Evolutionary conservation across 2,329 filamentous ascomycete species (phyloP).

Genomic region (Microsporum ferrugineum): DNA sequence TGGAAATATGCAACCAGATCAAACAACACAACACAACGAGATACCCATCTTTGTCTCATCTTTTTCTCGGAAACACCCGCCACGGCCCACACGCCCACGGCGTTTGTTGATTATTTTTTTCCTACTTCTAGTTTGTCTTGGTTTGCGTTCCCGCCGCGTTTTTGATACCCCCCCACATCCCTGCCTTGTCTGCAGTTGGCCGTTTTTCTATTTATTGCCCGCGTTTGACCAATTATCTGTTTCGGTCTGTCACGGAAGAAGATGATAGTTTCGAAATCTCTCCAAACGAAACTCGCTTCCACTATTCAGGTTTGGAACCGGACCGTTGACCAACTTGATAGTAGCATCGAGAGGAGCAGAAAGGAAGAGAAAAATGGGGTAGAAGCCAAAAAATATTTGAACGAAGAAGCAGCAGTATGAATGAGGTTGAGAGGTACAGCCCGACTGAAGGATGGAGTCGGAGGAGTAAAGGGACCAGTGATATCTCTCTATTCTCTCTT

Average conservation of each 20-base stretch:
- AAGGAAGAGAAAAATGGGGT: background rate
- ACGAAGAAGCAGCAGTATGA: background rate
- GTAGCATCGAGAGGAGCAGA: background rate
- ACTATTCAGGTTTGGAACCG: background rate
- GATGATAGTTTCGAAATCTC: background rate
- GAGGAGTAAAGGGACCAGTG: background rate
- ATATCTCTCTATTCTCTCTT: conserved; percentile 15
- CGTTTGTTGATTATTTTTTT: background rate
- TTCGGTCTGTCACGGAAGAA: background rate
- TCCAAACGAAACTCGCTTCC: background rate
- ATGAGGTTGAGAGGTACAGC: background rate
- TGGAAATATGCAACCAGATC: background rate
- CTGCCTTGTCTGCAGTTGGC: background rate
- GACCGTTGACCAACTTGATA: background rate
- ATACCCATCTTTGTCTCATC: background rate
- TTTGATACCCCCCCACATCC: background rate
- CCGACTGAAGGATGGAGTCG: background rate
- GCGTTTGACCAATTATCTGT: background rate
- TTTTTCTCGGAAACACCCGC: background rate
- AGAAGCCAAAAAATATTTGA: background rate
- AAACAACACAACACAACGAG: background rate
- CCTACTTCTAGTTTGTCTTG: background rate
- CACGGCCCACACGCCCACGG: background rate
- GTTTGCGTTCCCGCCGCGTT: background rate
- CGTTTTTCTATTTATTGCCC: background rate